Evolutionary conservation across 768 basidiomycete genomes (phyloP).

Genomic region (Phlebiopsis gigantea): DNA sequence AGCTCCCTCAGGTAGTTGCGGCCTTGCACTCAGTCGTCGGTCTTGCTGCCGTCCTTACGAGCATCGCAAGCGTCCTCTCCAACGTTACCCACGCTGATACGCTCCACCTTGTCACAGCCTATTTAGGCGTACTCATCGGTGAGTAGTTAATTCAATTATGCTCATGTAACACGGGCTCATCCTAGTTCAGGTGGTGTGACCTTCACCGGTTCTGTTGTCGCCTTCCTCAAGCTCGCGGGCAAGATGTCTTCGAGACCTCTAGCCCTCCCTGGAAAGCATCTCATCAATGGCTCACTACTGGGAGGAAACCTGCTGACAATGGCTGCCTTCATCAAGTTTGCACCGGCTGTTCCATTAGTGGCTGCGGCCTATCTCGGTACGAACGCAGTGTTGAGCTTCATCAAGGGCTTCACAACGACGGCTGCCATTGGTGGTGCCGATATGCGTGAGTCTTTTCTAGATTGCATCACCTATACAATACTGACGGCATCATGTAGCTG

Average conservation of each 20-base stretch:
- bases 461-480: too few species aligned
- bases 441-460: slow-evolving; percentile 71
- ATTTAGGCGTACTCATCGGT: slow-evolving; percentile 83
- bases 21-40: slow-evolving; percentile 88
- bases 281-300: slow-evolving; percentile 68
- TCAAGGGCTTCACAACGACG: slow-evolving; percentile 83
- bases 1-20: slow-evolving; percentile 79
- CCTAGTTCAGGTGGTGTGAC: slow-evolving; percentile 61
- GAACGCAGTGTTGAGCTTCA: slow-evolving; percentile 73
- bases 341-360: slow-evolving; percentile 63
- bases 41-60: slow-evolving; percentile 83
- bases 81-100: slow-evolving; percentile 64
- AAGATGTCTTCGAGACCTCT: slow-evolving; percentile 74
- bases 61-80: slow-evolving; percentile 74
- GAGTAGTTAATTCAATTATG: slow-evolving; percentile 7
- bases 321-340: slow-evolving; percentile 70
- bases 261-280: slow-evolving; percentile 68
- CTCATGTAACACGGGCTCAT: background rate
- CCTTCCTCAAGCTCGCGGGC: slow-evolving; percentile 83
- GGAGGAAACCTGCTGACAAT: slow-evolving; percentile 68
- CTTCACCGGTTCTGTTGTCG: slow-evolving; percentile 86
- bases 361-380: slow-evolving; percentile 76
- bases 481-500: too few species aligned
- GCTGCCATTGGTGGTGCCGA: slow-evolving; percentile 92
- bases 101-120: slow-evolving; percentile 79